phyloP scores from a whole-genome alignment of 345 rosid species.

The Pugionium cornutum region DNA sequence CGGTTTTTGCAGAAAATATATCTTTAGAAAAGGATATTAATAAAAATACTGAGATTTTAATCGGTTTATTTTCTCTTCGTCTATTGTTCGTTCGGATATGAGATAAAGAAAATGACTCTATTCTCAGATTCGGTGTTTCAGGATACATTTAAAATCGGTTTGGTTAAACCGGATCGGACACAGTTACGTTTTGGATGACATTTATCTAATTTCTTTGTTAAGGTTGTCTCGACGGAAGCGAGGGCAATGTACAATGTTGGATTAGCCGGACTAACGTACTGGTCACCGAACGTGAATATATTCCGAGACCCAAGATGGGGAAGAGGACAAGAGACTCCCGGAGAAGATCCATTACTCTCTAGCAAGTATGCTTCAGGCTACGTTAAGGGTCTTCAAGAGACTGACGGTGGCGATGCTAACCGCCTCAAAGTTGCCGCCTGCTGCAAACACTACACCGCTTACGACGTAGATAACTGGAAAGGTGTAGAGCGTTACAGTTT shows the following conservation, averaged over 20 bases:
- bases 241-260: slow-evolving; percentile 98
- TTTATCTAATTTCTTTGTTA: neutral
- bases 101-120: neutral
- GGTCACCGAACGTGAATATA: slow-evolving; percentile 93
- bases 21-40: no score
- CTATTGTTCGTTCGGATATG: neutral
- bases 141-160: no score
- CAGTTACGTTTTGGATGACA: neutral
- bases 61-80: neutral
- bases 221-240: slow-evolving; percentile 96
- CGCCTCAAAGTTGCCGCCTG: slow-evolving; percentile 92
- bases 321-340: slow-evolving; percentile 63
- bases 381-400: slow-evolving; percentile 75
- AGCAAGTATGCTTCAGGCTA: slow-evolving; percentile 73
- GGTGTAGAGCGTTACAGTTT: slow-evolving; percentile 72
- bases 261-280: slow-evolving; percentile 79
- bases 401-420: slow-evolving; percentile 50
- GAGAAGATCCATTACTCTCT: slow-evolving; percentile 84
- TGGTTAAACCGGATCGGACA: neutral
- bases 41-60: neutral
- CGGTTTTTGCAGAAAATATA: neutral
- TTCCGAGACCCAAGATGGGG: slow-evolving; percentile 99
- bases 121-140: neutral
- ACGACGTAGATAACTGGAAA: slow-evolving; percentile 89
- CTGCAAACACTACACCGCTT: slow-evolving; percentile 95